Conservation (phyloP, 1,139 yeast genomes). For the Arxiozyma telluris region DNA sequence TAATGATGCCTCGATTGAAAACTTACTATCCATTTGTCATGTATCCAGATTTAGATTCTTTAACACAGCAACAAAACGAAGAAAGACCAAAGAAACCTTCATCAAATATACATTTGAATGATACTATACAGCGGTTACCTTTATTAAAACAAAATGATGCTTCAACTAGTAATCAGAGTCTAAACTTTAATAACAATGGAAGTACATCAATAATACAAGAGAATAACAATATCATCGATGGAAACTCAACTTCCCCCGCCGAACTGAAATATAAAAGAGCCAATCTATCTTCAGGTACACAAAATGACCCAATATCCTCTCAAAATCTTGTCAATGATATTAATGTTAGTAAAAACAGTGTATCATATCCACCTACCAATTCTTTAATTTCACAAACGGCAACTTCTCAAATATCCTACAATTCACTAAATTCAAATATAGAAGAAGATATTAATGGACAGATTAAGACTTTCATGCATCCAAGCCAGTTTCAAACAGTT, state of each 20-base stretch:
- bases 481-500: not conserved
- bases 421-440: not conserved
- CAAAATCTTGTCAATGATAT: not conserved
- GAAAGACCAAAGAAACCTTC: not conserved
- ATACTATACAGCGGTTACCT: not conserved
- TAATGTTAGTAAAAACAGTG: not conserved
- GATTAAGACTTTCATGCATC: not conserved
- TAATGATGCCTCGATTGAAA: constrained; percentile 44
- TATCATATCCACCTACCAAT: not conserved
- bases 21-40: constrained; percentile 37
- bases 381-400: not conserved
- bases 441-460: not conserved
- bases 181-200: not conserved
- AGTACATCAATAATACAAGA: not conserved
- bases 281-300: not conserved
- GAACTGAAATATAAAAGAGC: not conserved
- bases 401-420: not conserved
- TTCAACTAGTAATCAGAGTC: not conserved
- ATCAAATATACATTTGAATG: not conserved
- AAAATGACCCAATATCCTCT: not conserved
- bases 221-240: not conserved
- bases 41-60: constrained; percentile 68
- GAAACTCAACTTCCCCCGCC: not conserved
- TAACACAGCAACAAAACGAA: constrained; percentile 21
- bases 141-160: not conserved